Base-by-base conservation (phyloP, 805 yeast species). In the Saccharomycopsis capsularis region DNA sequence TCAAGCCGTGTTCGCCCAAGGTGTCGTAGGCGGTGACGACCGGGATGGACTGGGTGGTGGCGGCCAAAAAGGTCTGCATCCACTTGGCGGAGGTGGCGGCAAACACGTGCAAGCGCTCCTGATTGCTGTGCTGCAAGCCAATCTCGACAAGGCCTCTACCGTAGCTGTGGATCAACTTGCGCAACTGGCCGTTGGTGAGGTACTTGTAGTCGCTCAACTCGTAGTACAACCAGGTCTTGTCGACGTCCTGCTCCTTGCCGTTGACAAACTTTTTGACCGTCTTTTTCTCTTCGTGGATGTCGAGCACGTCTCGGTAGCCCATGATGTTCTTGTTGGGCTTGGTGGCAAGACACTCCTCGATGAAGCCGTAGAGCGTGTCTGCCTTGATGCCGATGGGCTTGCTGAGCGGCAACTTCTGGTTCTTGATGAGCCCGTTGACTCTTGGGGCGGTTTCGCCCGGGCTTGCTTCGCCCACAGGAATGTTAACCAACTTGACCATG, bases 1-100 rank as follows among this genome's bases (percentile, higher is more conserved):
- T 83, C 61, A 90, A 74, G 22, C 96, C 96, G 34, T 75, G 74
- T 66, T 88, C 95, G 50, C 97, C 97, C 56, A 90, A 73, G 39
- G 96, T 88, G 65, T 90, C 97, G 66, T 93, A 93, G 35, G 99
- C 98, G 15, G 99, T 93, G 37, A 89, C 98, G 50, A 85, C 75
- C 22, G 98, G 85, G 52, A 93, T 82, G 44, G 76, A 68, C 66
- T 88, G 96, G 46, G 89, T 71, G 58, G 79, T 78, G 46, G 87
- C 75, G 15, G 90, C 96, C 51, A 87, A 65, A 56, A 80, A 91
- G 29, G 86, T 76, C 68, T 86, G 85, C 87, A 91, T 78, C 98
- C 98, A 91, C 61, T 79, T 79, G 49, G 78, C 82, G 15, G 95
- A 85, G 13, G 99, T 93, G 19, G 85, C 66, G 23, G 96, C 96